A percentile compares a stretch with the other conserved stretches of the same genome.
phyloP scores from a whole-genome alignment of 2,329 filamentous ascomycete genomes.

The Domatiomyces catenatus region DNA sequence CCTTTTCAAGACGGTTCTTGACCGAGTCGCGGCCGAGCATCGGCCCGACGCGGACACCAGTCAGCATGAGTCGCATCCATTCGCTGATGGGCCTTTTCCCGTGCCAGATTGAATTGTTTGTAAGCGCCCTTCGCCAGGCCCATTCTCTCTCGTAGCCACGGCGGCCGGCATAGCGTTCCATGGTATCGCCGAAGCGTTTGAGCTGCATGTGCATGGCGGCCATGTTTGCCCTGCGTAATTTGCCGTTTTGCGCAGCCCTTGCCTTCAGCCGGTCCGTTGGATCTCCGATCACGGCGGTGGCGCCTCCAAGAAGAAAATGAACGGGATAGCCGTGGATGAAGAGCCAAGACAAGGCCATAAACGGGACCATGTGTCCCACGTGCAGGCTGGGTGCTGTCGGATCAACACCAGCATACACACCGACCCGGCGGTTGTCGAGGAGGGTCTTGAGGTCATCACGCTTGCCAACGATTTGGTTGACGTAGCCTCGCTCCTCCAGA shows the following conservation, averaged over 20 bases:
- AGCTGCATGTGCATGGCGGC: conserved; percentile 35
- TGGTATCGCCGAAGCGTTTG: conserved; percentile 56
- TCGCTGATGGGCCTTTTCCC: conserved; percentile 56
- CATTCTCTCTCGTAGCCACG: conserved; percentile 50
- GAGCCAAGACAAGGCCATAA: conserved; percentile 36
- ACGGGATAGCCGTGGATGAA: conserved; percentile 34
- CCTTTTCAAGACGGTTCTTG: conserved; percentile 65
- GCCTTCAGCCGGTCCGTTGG: conserved; percentile 30
- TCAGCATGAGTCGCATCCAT: conserved; percentile 58
- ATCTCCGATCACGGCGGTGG: conserved; percentile 32
- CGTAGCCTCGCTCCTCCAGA: conserved; percentile 31
- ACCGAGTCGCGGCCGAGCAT: conserved; percentile 82
- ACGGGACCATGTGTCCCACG: conserved; percentile 36
- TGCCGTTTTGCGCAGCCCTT: conserved; percentile 24
- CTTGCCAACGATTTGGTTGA: conserved; percentile 33
- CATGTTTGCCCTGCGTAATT: conserved; percentile 31
- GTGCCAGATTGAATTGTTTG: conserved; percentile 80
- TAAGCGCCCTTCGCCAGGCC: conserved; percentile 50
- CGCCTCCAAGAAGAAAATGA: conserved; percentile 31
- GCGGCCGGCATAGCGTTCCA: conserved; percentile 48
- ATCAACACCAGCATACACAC: conserved; percentile 34
- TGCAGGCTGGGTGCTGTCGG: conserved; percentile 36
- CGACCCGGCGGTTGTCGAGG: conserved; percentile 31
- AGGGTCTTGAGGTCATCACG: conserved; percentile 29
- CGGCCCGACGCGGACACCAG: conserved; percentile 59